Evolutionary conservation across 768 basidiomycete genomes (phyloP), one percentile per base, ranked within the genome.

Genomic region (Paxillus rubicundulus): DNA sequence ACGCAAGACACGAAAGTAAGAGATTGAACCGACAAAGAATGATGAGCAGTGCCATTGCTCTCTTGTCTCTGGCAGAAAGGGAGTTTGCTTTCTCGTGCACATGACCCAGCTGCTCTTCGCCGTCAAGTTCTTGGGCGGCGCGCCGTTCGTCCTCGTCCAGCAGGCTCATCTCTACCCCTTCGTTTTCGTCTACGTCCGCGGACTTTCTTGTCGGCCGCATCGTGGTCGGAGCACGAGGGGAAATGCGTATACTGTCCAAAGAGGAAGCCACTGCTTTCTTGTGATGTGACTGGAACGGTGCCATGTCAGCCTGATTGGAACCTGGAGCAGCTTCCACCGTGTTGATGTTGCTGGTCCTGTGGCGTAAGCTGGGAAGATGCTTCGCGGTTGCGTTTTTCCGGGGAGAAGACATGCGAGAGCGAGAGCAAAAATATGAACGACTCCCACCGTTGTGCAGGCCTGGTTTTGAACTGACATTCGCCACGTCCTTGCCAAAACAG

Each of bases 21-120:
- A 32, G 46, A 38, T 46, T 16, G 56, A 32, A 80, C 93, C 74
- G 62, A 96, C 93, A 98, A 45, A 98, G 77, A 60, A 93, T 75
- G 69, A 92, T 86, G 32, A 98, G 74, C 48, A 98, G 72, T 4
- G 81, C 82, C 79, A 98, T 92, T 45, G 86, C 89, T 61, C 82
- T 77, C 70, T 87, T 89, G 72, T 98, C 95, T 67, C 84, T 86
- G 28, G 76, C 60, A 34, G 86, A 86, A 58, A 91, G 77, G 21
- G 78, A 63, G 65, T 81, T 86, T 42, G 63, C 57, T 49, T 71
- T 71, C 24, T 66, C 63, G 41, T 68, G 63, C 28, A 61, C 62
- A 38, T 64, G 57, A 16, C 65, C 71, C 47, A 74, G 75, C 40
- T 64, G 60, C 18, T 59, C 65, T 13, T 58, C 65, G 32, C 76